These are phyloP conservation scores for Fonsecaea pugnacius DNA, from an alignment of 2,329 filamentous ascomycete genomes.

Conservation along the genomic window DNA sequence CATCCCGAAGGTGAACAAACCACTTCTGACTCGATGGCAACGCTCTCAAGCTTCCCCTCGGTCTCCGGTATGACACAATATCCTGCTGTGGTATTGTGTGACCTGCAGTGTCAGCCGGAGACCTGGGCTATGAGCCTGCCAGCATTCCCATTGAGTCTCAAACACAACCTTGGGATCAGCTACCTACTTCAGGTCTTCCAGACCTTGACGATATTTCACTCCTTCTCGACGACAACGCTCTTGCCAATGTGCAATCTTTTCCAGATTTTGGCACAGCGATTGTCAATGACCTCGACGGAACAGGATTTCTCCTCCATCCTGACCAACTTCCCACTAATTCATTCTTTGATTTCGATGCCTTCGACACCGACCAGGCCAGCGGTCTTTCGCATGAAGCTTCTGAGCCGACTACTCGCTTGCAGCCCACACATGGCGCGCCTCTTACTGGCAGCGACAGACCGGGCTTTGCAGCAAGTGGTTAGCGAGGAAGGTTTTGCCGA, in stretches of 20 bases:
- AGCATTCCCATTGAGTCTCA: constrained; percentile 47
- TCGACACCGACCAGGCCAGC: constrained; percentile 49
- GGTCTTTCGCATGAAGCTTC: constrained; percentile 56
- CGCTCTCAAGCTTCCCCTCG: constrained; percentile 28
- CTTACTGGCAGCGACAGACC: constrained; percentile 58
- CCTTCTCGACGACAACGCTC: constrained; percentile 65
- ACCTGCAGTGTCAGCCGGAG: constrained; percentile 99
- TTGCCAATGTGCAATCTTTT: constrained; percentile 70
- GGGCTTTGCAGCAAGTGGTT: constrained; percentile 58
- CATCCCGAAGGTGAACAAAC: constrained; percentile 48
- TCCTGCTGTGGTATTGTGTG: constrained; percentile 99
- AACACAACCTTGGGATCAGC: constrained; percentile 44
- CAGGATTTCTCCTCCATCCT: constrained; percentile 50
- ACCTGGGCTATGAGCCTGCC: constrained; percentile 56
- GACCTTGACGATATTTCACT: constrained; percentile 69
- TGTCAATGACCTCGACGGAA: constrained; percentile 69
- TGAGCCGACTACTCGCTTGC: constrained; percentile 57
- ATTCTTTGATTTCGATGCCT: constrained; percentile 60
- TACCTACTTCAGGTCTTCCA: constrained; percentile 63
- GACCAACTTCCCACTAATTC: constrained; percentile 56
- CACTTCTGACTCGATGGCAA: constrained; percentile 41
- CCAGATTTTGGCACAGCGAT: constrained; percentile 76
- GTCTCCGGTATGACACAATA: constrained; percentile 95
- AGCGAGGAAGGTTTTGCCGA: constrained; percentile 47
- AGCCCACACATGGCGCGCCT: constrained; percentile 60